Evolutionary conservation across 495 filamentous ascomycete species (phyloP), one percentile per base, ranked within the genome.

Genomic region (Talaromyces ruber): DNA sequence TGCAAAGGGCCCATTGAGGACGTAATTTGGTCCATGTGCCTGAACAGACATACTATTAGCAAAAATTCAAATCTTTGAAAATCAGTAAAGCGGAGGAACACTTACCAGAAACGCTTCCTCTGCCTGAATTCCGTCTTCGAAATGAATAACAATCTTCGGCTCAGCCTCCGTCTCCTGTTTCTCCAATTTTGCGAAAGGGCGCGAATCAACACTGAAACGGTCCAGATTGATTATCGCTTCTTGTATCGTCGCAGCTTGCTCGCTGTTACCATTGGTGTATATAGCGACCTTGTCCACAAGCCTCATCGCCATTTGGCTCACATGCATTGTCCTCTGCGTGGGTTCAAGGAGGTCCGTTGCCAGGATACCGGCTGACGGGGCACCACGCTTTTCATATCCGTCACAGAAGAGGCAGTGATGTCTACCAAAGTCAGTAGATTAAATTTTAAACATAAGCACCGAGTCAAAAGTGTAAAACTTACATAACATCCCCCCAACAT

Each of bases 401-500:
- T 79, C 64, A 61, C 73, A 81, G 69, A 79, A 81, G 4, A 83
- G 71, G 59, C 76, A 81, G 62, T 78, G 78, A 59, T 81, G 32
- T 62, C 26, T 57, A 37, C 25, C 55, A 21, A 0, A n/a, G 45
- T 56, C 58, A 55, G 24, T 52, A 29, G 0, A 26, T 47, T n/a
- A 22, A 66, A 65, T 14, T 22, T 45, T 22, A 54, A 37, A 60
- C 1, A n/a, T 9, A n/a, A n/a, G n/a, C n/a, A n/a, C n/a, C n/a
- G n/a, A 11, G 32, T 22, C 5, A 37, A 7, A 59, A 29, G 7
- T 9, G 16, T 21, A 24, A 43, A 29, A 63, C 67, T 63, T 68
- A 74, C 71, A 75, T 71, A 0, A 60, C 63, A 3, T 34, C 54
- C 0, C 58, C 68, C 74, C 72, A 75, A 45, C 66, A 68, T 28